Percentiles rank a stretch among this genome's conserved stretches.
Conservation (phyloP, 495 filamentous ascomycete species). For the Rostrohypoxylon terebratum region DNA sequence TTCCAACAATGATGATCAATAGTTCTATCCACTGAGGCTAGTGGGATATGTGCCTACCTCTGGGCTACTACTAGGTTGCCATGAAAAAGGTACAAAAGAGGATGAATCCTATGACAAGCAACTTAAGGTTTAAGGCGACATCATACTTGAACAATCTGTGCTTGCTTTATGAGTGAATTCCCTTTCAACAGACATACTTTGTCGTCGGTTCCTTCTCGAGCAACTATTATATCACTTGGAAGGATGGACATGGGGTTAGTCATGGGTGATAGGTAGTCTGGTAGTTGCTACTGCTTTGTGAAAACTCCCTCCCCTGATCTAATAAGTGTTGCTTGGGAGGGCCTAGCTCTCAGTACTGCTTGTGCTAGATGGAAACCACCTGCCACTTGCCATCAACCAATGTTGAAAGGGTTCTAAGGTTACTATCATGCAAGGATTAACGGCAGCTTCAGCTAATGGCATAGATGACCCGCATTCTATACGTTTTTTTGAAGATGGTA, state of each 20-base stretch:
- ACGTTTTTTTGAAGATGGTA: not conserved
- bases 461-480: not conserved
- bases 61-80: too few relatives aligned
- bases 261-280: not conserved
- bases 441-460: too few relatives aligned
- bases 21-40: too few relatives aligned
- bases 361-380: not conserved
- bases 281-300: not conserved
- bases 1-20: too few relatives aligned
- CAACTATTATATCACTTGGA: too few relatives aligned
- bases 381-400: too few relatives aligned
- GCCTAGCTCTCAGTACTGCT: not conserved
- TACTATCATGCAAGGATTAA: not conserved
- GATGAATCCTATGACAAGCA: not conserved
- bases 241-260: not conserved
- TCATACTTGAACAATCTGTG: not conserved
- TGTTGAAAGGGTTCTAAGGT: not conserved
- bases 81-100: too few relatives aligned
- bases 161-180: not conserved
- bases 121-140: not conserved
- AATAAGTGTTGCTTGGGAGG: not conserved
- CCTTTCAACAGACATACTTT: not conserved
- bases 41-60: too few relatives aligned
- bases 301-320: not conserved
- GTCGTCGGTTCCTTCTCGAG: not conserved